phyloP scores from a whole-genome alignment of 2,329 filamentous ascomycete species.

The Cryphonectria parasitica region DNA sequence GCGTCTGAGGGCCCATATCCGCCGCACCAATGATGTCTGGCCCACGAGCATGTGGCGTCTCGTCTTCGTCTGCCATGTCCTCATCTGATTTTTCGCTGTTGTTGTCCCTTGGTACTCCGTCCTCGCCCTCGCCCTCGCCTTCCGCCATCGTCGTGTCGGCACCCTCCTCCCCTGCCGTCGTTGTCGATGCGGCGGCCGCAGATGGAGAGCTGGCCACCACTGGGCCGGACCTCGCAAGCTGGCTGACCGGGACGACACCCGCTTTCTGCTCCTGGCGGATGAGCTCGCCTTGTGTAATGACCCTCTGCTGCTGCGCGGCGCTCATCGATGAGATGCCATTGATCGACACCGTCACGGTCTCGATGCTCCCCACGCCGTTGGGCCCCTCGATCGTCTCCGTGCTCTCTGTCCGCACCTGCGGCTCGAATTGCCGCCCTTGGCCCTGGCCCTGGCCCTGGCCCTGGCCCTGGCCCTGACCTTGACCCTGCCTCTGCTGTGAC shows the following conservation, averaged over 20 bases:
- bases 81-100: slow-evolving; percentile 39
- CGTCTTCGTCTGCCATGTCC: slow-evolving; percentile 57
- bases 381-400: slow-evolving; percentile 82
- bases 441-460: slow-evolving; percentile 33
- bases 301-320: slow-evolving; percentile 45
- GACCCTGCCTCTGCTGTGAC: slow-evolving; percentile 34
- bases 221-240: slow-evolving; percentile 52
- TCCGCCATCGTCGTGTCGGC: slow-evolving; percentile 29
- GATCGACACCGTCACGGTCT: slow-evolving; percentile 77
- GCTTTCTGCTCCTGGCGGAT: slow-evolving; percentile 85
- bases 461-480: too few relatives aligned
- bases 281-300: slow-evolving; percentile 81
- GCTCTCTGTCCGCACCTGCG: slow-evolving; percentile 70
- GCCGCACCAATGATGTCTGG: slow-evolving; percentile 83
- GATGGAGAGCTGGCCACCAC: slow-evolving; percentile 32
- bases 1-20: slow-evolving; percentile 78
- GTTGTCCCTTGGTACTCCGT: slow-evolving; percentile 33
- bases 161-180: slow-evolving; percentile 15
- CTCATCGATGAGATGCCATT: slow-evolving; percentile 67
- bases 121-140: slow-evolving; percentile 31
- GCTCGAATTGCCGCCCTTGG: slow-evolving; percentile 50
- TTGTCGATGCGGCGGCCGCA: slow-evolving; percentile 28
- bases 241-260: slow-evolving; percentile 73
- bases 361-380: slow-evolving; percentile 76
- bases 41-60: slow-evolving; percentile 80